Base-by-base conservation (phyloP, 345 rosid species). In the Sisymbrium altissimum region DNA sequence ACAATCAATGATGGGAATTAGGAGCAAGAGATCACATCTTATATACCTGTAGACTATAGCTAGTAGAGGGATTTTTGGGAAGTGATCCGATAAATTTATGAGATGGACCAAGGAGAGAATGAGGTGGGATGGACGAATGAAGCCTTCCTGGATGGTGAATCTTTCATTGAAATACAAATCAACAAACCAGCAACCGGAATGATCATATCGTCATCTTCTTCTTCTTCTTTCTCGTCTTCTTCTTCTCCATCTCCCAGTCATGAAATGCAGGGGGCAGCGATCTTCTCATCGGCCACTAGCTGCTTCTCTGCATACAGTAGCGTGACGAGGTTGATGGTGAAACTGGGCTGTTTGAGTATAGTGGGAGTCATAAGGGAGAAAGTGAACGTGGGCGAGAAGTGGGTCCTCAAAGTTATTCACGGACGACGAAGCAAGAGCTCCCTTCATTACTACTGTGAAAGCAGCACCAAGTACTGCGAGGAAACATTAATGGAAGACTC, bases 281-380 rank as follows among this genome's bases (percentile, higher is more conserved):
- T 72, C 43, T 72, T 72, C 36, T 50, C 52, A 17, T 61, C 75
- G 23, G 15, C 53, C 4, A 30, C 76, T 44, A 54, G 45, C 55
- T 73, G 71, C 48, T 73, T 73, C 77, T 64, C 64, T 41, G 46
- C 77, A 7, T 64, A 64, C 46, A 64, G 46, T 27, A 54, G 36
- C 39, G 56, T 54, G 64, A 64, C 59, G 21, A 73, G 56, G 46
- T 58, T 73, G 56, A 64, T 72, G 70, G 53, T 73, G 71, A 64
- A 54, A 54, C 18, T 73, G 44, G 64, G 71, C 19, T 73, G 77
- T 54, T 30, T 73, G 71, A 73, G 70, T 43, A 23, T 73, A 54
- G 64, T 64, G 10, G 77, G 55, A 55, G 64, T 73, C 41, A 64
- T 73, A 73, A 64, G 71, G 58, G 71, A 73, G 70, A 71, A 62